A percentile compares a stretch with the other conserved stretches of the same genome.
Conservation (phyloP, 768 basidiomycete genomes). For the Boletus barrowsii region DNA sequence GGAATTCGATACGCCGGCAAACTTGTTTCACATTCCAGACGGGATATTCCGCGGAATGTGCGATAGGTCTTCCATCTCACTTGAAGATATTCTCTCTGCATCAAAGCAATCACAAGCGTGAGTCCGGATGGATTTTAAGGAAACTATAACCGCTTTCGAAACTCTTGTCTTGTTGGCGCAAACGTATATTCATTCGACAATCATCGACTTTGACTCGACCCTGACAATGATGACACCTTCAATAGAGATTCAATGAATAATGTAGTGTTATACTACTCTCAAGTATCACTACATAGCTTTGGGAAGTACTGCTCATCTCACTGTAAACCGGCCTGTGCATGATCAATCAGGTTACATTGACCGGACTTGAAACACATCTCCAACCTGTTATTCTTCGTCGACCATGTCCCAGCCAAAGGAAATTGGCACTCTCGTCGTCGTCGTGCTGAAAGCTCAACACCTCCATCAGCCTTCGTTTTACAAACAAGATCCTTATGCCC, state of each 20-base stretch:
- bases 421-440: slow-evolving; percentile 80
- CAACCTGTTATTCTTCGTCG: not conserved
- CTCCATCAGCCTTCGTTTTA: slow-evolving; percentile 83
- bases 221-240: too few species aligned
- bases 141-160: too few species aligned
- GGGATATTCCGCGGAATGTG: slow-evolving; percentile 88
- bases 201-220: too few species aligned
- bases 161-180: not conserved
- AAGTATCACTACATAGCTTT: too few species aligned
- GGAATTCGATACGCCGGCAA: slow-evolving; percentile 81
- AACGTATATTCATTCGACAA: too few species aligned
- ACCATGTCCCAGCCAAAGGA: slow-evolving; percentile 37
- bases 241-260: too few species aligned
- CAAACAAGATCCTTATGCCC: slow-evolving; percentile 88
- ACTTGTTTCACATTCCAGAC: slow-evolving; percentile 51
- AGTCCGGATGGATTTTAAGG: not conserved
- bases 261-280: too few species aligned
- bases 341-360: too few species aligned
- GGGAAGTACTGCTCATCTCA: too few species aligned
- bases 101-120: slow-evolving; percentile 14
- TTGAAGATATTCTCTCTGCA: slow-evolving; percentile 60
- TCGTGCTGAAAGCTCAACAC: slow-evolving; percentile 82
- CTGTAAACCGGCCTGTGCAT: too few species aligned
- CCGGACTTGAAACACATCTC: not conserved
- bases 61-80: slow-evolving; percentile 70